Evolutionary conservation across 1,139 yeast species (phyloP), one percentile per base, ranked within the genome.

Genomic region (Debaryomyces subglobosus): DNA sequence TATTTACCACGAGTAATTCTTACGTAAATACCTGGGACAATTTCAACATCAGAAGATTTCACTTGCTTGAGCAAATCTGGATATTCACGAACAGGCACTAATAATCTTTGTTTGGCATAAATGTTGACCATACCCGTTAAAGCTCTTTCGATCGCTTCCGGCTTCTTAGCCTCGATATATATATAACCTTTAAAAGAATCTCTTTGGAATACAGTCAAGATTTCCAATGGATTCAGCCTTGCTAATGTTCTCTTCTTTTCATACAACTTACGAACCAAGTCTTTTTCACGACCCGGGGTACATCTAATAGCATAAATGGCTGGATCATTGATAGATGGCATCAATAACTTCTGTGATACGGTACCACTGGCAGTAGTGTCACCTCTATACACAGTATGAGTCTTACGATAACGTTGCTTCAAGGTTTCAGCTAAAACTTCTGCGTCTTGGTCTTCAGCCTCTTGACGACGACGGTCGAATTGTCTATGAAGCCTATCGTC

Each of bases 241-340:
- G 88, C 89, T 57, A 88, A 71, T 46, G 87, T 86, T 52, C 83
- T 67, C 67, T 89, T 88, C 71, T 89, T 91, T 63, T 90, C 91
- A 72, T 88, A 78, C 49, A 94, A 73, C 54, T 87, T 88, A 57
- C 92, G 83, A 29, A 95, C 96, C 54, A 92, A 76, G 48, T 91
- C 97, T 67, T 89, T 91, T 70, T 94, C 99, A 59, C 88, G 85
- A 41, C 98, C 98, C 27, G 90, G 92, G 59, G 95, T 82, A 71
- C 96, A 90, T 67, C 97, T 83, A 43, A 94, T 84, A 61, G 97
- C 98, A 87, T 97, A 94, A 61, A 95, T 90, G 49, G 92, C 85
- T 5, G 99, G 98, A 64, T 95, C 98, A 61, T 92, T 91, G 51
- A 94, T 96, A 24, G 97, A 90, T 13, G 99, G 99, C 71, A 94